Evolutionary conservation across 1,284 basidiomycete genomes (phyloP), one percentile per base, ranked within the genome.

Genomic region (Cryptococcus neoformans): DNA sequence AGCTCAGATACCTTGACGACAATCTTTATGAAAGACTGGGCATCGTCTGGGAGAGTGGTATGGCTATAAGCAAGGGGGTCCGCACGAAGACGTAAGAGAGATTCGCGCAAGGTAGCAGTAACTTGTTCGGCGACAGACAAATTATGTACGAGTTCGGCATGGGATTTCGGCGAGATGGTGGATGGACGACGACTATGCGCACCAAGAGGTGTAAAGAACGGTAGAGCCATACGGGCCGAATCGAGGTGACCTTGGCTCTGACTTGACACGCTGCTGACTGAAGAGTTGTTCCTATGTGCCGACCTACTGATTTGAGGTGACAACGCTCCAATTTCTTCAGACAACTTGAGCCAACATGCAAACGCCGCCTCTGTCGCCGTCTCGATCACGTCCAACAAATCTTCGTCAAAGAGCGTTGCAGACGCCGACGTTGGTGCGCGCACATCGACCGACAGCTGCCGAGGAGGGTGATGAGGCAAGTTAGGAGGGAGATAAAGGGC

Each of bases 371-470:
- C 74, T 2, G 78, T 78, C 0, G 80, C 80, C 12, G 74, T 73
- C 50, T 80, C 80, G 8, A 80, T 74, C 45, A 78, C 75, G 49
- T 80, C 78, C 8, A 81, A 61, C 38, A 81, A 69, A 50, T 78
- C 78, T 36, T 79, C 78, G 60, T 81, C 79, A 48, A 74, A 74
- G 16, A 77, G 64, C 44, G 72, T 73, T 1, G 76, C 69, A 7
- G 74, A 73, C 28, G 73, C 63, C 1, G 77, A 75, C 6, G 75
- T 76, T 1, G 72, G 67, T n/a, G 74, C 73, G 6, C 74, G 67
- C 3, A 76, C 66, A 46, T 76, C 74, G 14, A 75, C 72, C 0
- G 70, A 73, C 5, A 73, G 44, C 55, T 75, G 74, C 12, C 74
- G 65, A 16, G 58, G 34, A 10, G 62, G 58, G 9, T 21, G 51